Evolutionary conservation across 108 stramenopile species (phyloP).

Genomic region (Skeletonema menzelii): DNA sequence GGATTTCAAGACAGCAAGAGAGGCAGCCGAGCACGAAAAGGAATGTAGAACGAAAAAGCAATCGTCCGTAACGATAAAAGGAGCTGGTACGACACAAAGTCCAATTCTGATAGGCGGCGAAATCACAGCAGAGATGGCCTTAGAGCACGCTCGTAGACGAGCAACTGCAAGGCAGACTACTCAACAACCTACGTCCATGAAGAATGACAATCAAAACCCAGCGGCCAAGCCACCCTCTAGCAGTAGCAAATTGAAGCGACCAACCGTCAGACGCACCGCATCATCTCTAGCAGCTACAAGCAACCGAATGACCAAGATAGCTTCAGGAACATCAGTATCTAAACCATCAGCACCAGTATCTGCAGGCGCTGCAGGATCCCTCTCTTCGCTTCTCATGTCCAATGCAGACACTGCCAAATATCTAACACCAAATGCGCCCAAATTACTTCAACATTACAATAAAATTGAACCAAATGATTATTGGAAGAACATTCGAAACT

Average conservation of each 20-base stretch:
- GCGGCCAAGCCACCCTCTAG: not conserved
- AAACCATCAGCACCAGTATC: not conserved
- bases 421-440: conserved; percentile 37
- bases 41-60: not conserved
- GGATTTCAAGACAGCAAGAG: not conserved
- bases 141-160: not conserved
- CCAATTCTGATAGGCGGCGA: conserved; percentile 4
- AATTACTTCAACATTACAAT: conserved; percentile 33
- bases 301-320: not conserved
- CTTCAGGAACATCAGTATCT: not conserved
- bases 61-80: not conserved
- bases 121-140: not conserved
- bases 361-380: conserved; percentile 18
- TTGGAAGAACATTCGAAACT: conserved; percentile 80
- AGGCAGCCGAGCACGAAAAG: not conserved
- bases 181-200: not conserved
- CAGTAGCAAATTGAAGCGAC: conserved; percentile 11
- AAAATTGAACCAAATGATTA: conserved; percentile 50
- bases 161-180: not conserved
- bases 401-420: conserved; percentile 40
- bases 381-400: conserved; percentile 32
- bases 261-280: conserved; percentile 8
- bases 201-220: not conserved
- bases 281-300: not conserved
- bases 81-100: not conserved